Evolutionary conservation across 2,329 filamentous ascomycete genomes (phyloP), one percentile per base, ranked within the genome.

Genomic region (Apiospora malaysiana): DNA sequence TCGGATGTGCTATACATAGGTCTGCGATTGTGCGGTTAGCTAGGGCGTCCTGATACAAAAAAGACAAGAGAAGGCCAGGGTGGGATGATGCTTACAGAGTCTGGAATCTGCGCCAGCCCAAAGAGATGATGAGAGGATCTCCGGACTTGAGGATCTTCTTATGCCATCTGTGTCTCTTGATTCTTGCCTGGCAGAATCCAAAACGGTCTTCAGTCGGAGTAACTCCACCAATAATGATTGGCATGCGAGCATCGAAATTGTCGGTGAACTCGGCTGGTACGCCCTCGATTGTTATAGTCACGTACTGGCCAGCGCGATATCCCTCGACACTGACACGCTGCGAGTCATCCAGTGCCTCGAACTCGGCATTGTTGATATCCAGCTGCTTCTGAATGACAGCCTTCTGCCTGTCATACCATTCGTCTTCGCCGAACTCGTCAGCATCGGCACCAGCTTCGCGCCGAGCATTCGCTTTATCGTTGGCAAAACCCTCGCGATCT

Each of bases 61-160:
- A 21, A 18, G 14, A 2, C 8, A 40, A 16, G 9, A n/a, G 10
- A 2, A 40, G 2, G 8, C 1, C 4, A 12, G 21, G 32, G 27
- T 21, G 56, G 21, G 21, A 37, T 59, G 32, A 8, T 63, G 56
- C 56, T 63, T 63, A 63, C 75, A 96, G 86, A 7, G 93, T 92
- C 83, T 98, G 96, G 86, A 99, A 99, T 72, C 96, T 89, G 68
- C 96, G 89, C 96, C 96, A 99, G 56, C 96, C 96, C 59, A 99
- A 87, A 1, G 95, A 98, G 85, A 99, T 96, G 79, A 99, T 97
- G 68, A 99, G 88, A 21, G 96, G 97, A 79, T 99, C 96, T 79
- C 97, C 97, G 45, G 94, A 98, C 86, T 99, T 99, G 75, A 99
- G 87, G 76, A 98, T 98, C 86, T 96, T 97, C 89, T 98, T 98